Evolutionary conservation across 225 moss, liverwort and hornwort genomes (phyloP).

Genomic region (Sphagnum tenellum): DNA sequence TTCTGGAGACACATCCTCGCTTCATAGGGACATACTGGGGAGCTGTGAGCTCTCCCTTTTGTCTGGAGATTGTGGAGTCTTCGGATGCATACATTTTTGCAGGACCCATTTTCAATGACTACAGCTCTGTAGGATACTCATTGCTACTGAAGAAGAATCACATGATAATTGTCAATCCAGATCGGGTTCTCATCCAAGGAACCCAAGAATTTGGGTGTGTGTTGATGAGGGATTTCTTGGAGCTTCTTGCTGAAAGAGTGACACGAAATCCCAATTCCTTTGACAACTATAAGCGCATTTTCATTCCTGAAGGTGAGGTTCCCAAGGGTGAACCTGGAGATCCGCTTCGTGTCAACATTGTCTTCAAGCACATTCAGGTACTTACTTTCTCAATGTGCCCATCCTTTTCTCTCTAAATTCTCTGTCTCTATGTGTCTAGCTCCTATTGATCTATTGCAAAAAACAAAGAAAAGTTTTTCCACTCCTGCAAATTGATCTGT

Average conservation of each 20-base stretch:
- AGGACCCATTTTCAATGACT: conserved; percentile 54
- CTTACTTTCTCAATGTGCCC: not conserved
- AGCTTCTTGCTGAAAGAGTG: conserved; percentile 29
- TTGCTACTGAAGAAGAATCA: conserved; percentile 46
- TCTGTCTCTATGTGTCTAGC: too few relatives aligned
- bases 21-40: conserved; percentile 59
- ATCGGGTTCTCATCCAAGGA: conserved; percentile 44
- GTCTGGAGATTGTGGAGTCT: conserved; percentile 55
- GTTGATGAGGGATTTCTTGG: conserved; percentile 44
- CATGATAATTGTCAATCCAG: conserved; percentile 44
- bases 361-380: conserved; percentile 57
- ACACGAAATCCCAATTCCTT: conserved; percentile 26
- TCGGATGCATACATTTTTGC: conserved; percentile 52
- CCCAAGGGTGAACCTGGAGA: conserved; percentile 29
- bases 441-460: too few relatives aligned
- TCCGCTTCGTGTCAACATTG: conserved; percentile 47
- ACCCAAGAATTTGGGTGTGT: conserved; percentile 48
- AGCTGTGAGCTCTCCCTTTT: conserved; percentile 54
- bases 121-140: conserved; percentile 57
- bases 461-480: too few relatives aligned
- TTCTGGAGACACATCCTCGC: conserved; percentile 29
- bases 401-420: not conserved
- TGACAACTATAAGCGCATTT: conserved; percentile 52
- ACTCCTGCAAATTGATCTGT: too few relatives aligned
- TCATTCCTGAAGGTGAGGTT: conserved; percentile 39